Evolutionary conservation across 2,329 filamentous ascomycete species (phyloP).

Genomic region (Fusarium citri): DNA sequence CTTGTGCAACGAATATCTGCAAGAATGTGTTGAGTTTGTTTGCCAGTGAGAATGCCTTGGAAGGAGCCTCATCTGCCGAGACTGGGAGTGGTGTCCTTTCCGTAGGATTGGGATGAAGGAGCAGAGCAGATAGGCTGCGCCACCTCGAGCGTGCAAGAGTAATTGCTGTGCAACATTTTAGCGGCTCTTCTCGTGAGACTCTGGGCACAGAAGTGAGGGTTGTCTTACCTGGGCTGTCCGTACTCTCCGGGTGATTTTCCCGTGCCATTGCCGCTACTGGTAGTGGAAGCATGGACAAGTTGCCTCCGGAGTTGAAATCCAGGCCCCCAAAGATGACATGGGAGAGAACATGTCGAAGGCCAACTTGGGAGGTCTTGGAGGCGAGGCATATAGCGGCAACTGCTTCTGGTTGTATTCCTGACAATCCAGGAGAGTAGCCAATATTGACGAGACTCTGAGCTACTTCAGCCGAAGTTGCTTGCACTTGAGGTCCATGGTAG

Average conservation of each 20-base stretch:
- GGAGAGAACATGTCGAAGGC: slow-evolving; percentile 55
- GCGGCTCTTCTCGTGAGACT: not conserved
- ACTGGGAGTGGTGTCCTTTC: slow-evolving; percentile 52
- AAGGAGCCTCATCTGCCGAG: slow-evolving; percentile 45
- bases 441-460: slow-evolving; percentile 42
- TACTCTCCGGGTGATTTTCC: slow-evolving; percentile 47
- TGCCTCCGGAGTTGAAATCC: slow-evolving; percentile 44
- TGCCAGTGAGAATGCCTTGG: slow-evolving; percentile 50
- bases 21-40: slow-evolving; percentile 51
- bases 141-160: slow-evolving; percentile 54
- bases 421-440: slow-evolving; percentile 40
- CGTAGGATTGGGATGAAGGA: slow-evolving; percentile 54
- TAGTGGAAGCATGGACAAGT: slow-evolving; percentile 53
- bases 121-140: slow-evolving; percentile 57
- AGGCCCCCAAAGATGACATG: slow-evolving; percentile 52
- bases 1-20: slow-evolving; percentile 47
- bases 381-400: slow-evolving; percentile 50
- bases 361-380: slow-evolving; percentile 48
- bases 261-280: slow-evolving; percentile 48
- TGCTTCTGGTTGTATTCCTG: slow-evolving; percentile 19
- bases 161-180: slow-evolving; percentile 19
- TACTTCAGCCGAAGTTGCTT: slow-evolving; percentile 33
- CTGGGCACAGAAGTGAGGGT: not conserved
- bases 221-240: slow-evolving; percentile 48
- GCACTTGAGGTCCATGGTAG: slow-evolving; percentile 50